These are phyloP conservation scores for Kodamaea derodonti DNA, from an alignment of 1,139 yeast genomes.

Conservation along the genomic window DNA sequence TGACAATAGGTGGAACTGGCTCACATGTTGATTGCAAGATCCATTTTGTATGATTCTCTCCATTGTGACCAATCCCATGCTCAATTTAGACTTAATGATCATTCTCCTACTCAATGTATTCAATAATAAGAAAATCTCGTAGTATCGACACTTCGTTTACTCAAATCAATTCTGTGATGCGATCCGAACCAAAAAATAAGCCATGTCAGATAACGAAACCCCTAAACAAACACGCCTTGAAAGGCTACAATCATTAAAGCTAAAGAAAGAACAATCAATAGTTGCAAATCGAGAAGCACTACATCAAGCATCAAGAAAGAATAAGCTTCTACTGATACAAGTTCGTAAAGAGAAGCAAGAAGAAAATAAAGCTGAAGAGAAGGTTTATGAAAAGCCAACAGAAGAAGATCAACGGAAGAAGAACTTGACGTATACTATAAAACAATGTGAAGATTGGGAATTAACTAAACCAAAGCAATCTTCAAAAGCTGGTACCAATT, in stretches of 20 bases:
- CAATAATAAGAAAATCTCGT: too few species aligned
- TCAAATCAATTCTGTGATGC: too few species aligned
- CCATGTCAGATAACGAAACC: not conserved
- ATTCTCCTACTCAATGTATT: too few species aligned
- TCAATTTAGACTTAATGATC: too few species aligned
- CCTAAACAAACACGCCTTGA: not conserved
- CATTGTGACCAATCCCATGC: too few species aligned
- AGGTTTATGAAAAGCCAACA: conserved; percentile 13
- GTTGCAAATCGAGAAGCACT: conserved; percentile 20
- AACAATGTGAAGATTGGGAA: conserved; percentile 69
- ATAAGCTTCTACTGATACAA: conserved; percentile 9
- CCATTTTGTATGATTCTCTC: too few species aligned
- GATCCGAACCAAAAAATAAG: not conserved
- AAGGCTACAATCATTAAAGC: conserved; percentile 5
- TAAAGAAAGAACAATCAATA: conserved; percentile 15
- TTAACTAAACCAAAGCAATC: conserved; percentile 22
- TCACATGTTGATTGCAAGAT: too few species aligned
- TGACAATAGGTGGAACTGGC: too few species aligned
- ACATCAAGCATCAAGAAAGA: conserved; percentile 13
- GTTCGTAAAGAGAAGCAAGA: conserved; percentile 7
- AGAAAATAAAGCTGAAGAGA: conserved; percentile 8
- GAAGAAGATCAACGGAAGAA: conserved; percentile 37
- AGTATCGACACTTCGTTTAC: too few species aligned
- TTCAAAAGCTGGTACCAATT: conserved; percentile 29
- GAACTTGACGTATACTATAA: conserved; percentile 62